Evolutionary conservation across 129 eudicot species (phyloP).

Genomic region (Solidago caesia): DNA sequence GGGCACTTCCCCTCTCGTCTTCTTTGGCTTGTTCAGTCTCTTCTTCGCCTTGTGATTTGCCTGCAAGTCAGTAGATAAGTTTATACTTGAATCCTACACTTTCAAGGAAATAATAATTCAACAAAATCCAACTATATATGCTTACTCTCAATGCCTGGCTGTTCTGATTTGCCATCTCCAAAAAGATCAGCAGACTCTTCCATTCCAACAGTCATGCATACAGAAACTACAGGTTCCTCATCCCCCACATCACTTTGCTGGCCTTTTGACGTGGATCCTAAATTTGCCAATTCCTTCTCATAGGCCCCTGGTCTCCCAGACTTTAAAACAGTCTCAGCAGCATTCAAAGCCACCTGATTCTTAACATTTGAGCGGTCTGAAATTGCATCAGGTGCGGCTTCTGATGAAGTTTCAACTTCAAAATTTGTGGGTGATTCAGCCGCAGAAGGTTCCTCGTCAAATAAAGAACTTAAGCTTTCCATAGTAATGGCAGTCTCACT

Average conservation of each 20-base stretch:
- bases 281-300: constrained; percentile 14
- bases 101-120: not conserved
- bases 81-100: not conserved
- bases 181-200: not conserved
- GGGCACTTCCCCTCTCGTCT: not conserved
- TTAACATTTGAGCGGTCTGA: not conserved
- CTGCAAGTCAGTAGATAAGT: constrained; percentile 28
- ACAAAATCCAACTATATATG: not conserved
- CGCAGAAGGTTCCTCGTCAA: not conserved
- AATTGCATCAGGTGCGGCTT: not conserved
- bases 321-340: constrained; percentile 11
- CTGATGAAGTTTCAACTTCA: constrained; percentile 1
- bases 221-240: constrained; percentile 19
- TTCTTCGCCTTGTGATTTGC: constrained; percentile 15
- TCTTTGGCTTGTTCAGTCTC: constrained; percentile 19
- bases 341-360: constrained; percentile 13
- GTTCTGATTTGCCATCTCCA: constrained; percentile 14
- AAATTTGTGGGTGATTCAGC: not conserved
- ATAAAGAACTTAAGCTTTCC: not conserved
- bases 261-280: constrained; percentile 17
- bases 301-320: not conserved
- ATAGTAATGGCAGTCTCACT: not conserved
- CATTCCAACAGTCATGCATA: constrained; percentile 11
- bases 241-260: constrained; percentile 12
- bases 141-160: constrained; percentile 29